These are phyloP conservation scores for Pistacia atlantica DNA, from an alignment of 345 rosid genomes.

Conservation along the genomic window DNA sequence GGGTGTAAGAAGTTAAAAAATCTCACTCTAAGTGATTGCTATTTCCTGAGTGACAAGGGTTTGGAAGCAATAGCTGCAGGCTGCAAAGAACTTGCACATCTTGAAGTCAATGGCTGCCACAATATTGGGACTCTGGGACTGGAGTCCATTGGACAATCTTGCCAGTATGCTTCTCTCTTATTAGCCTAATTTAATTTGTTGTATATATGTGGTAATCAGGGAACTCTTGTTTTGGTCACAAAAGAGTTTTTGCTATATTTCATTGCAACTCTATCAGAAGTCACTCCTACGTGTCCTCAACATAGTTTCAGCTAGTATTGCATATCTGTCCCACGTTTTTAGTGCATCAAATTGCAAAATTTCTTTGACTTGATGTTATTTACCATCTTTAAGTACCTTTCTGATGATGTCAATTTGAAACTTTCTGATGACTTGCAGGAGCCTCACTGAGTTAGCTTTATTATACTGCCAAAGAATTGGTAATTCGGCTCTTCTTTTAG, in stretches of 20 bases:
- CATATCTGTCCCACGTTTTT: not conserved
- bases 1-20: conserved; percentile 82
- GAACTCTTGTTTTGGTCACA: not conserved
- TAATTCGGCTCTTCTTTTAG: conserved; percentile 61
- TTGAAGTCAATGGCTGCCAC: conserved; percentile 94
- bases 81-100: conserved; percentile 75
- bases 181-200: not conserved
- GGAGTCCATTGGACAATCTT: conserved; percentile 78
- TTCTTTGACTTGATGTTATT: conserved; percentile 1
- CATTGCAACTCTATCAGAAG: not conserved
- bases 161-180: conserved; percentile 53
- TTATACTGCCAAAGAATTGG: conserved; percentile 87
- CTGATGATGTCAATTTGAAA: conserved; percentile 17
- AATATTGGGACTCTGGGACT: conserved; percentile 80
- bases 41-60: conserved; percentile 71
- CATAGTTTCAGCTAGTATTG: not conserved
- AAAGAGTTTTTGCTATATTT: not conserved
- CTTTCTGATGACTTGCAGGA: conserved; percentile 49
- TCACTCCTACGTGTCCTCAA: not conserved
- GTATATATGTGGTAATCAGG: not conserved
- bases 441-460: conserved; percentile 76
- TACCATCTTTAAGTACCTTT: not conserved
- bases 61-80: conserved; percentile 80
- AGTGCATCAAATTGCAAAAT: not conserved
- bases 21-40: conserved; percentile 81